Evolutionary conservation across 768 basidiomycete species (phyloP).

Genomic region (Termitomyces sp.): DNA sequence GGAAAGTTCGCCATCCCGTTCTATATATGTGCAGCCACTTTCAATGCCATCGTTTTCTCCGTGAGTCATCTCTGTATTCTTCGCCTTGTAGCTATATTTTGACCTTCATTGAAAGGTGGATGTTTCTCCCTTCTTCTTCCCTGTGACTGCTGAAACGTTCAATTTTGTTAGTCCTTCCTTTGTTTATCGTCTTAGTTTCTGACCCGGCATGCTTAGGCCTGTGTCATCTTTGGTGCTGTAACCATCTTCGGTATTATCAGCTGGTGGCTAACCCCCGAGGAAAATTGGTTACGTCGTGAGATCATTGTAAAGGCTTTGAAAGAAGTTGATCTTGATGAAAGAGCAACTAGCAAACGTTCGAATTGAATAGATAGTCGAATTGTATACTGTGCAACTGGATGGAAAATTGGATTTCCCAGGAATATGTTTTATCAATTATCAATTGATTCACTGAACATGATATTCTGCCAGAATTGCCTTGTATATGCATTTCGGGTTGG

Average conservation of each 20-base stretch:
- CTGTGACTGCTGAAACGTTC: conserved; percentile 68
- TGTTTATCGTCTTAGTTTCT: not conserved
- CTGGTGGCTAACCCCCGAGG: conserved; percentile 76
- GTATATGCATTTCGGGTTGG: too few species aligned
- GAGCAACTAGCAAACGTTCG: not conserved
- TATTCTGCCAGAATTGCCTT: too few species aligned
- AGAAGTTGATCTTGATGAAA: conserved; percentile 11
- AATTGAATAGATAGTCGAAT: not conserved
- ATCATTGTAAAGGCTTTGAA: conserved; percentile 48
- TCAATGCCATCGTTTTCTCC: conserved; percentile 70
- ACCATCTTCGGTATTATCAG: conserved; percentile 71
- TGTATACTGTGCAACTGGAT: not conserved
- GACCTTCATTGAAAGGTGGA: conserved; percentile 40
- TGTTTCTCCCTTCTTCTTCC: conserved; percentile 88
- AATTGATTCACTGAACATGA: too few species aligned
- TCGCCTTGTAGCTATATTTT: not conserved
- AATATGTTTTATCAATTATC: too few species aligned
- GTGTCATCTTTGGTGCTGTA: conserved; percentile 73
- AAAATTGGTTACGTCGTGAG: conserved; percentile 73
- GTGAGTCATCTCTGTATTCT: conserved; percentile 34
- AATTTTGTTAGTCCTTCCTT: conserved; percentile 65
- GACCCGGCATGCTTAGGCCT: conserved; percentile 36
- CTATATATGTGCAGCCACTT: conserved; percentile 60
- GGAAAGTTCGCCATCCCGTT: conserved; percentile 63
- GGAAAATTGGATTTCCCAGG: not conserved